Percentiles rank a stretch among this genome's conserved stretches.
Evolutionary conservation across 1,284 basidiomycete species (phyloP).

Genomic region (Puccinia triticina): DNA sequence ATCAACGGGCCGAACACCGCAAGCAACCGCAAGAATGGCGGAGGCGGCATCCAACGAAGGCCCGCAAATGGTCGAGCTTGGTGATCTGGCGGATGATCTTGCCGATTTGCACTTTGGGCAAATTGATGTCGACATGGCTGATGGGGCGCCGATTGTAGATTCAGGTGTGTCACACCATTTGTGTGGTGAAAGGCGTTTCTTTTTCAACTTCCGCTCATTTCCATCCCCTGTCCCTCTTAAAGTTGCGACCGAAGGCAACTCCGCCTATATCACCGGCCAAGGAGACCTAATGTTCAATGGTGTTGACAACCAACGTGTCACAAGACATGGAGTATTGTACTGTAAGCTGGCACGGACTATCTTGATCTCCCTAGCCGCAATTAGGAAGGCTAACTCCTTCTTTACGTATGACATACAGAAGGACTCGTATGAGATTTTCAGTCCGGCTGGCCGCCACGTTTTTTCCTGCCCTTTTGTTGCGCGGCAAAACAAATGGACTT

Average conservation of each 20-base stretch:
- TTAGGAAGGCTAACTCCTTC: not conserved
- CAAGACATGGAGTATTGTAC: too few species aligned
- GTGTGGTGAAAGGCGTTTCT: not conserved
- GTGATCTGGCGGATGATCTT: not conserved
- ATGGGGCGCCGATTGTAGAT: slow-evolving; percentile 4
- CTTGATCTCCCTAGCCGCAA: not conserved
- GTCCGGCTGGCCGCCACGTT: not conserved
- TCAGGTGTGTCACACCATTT: slow-evolving; percentile 8
- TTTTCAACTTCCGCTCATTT: not conserved
- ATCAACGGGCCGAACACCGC: not conserved
- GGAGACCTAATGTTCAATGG: not conserved
- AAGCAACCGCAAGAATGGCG: too few species aligned
- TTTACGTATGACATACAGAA: not conserved
- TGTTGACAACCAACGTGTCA: not conserved
- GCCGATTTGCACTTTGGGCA: not conserved
- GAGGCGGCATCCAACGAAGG: not conserved
- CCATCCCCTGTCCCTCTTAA: not conserved
- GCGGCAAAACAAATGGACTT: not conserved
- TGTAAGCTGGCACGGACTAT: not conserved
- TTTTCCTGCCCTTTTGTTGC: not conserved
- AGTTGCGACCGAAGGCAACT: not conserved
- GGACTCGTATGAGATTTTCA: not conserved
- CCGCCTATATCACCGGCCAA: not conserved
- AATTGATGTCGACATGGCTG: not conserved
- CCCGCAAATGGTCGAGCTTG: not conserved